Evolutionary conservation across 2,329 filamentous ascomycete species (phyloP), one percentile per base, ranked within the genome.

Genomic region (Cladosporium sp.): DNA sequence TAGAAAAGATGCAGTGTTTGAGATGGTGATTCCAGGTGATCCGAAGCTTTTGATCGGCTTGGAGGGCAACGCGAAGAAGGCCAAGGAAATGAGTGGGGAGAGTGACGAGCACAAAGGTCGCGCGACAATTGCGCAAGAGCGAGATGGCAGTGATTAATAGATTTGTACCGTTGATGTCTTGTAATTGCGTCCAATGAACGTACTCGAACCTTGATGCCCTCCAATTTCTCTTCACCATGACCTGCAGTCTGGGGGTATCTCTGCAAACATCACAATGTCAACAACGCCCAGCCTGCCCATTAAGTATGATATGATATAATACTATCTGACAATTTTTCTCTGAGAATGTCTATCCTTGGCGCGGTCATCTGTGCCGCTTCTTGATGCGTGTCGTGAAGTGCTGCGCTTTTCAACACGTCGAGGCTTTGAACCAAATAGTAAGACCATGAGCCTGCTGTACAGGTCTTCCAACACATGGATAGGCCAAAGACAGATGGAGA

Each of bases 1-100:
- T 2, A 68, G 69, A 48, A 74, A 79, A 18, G 64, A 66, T 54
- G 57, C 52, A 43, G 75, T 77, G 1, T 84, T 84, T 66, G 79
- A 83, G 45, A 84, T 84, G 81, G 65, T 63, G 4, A 65, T 69
- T 28, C 67, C 67, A 1, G 67, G 67, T 6, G 65, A 68, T 61
- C 60, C 62, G 43, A 62, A 64, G 54, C 46, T 63, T 53, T 52
- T 66, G 46, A 61, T 63, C 8, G 67, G 64, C 9, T 52, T 69
- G 46, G 67, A 69, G 49, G 67, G 67, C 8, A 68, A 62, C 50
- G 57, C 59, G 10, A 49, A 49, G 38, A 14, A 19, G 46, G 46
- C 38, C n/a, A 49, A 22, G 46, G 46, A 49, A 11, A 42, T 49
- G 7, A 18, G 16, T 28, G 46, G 14, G 8, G 22, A 33, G 46